phyloP scores from a whole-genome alignment of 108 stramenopile genomes.

The Chaetoceros muelleri region DNA sequence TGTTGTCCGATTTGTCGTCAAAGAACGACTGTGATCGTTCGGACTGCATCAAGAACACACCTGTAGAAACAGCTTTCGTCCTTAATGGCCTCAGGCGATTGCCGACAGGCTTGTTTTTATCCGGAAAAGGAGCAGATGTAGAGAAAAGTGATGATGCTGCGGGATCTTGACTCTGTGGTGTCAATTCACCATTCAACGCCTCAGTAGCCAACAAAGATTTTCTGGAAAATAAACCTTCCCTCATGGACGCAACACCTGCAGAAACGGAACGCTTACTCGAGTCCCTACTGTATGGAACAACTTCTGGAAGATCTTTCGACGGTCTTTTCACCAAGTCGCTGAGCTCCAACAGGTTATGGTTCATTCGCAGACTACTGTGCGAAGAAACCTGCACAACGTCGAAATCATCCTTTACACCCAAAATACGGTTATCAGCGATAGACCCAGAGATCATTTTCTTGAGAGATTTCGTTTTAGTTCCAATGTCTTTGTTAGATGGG shows the following conservation, averaged over 20 bases:
- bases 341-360: neutral
- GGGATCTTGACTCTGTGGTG: too few relatives aligned
- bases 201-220: neutral
- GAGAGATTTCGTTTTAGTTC: neutral
- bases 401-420: neutral
- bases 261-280: constrained; percentile 18
- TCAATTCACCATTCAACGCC: neutral
- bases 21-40: neutral
- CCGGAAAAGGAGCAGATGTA: too few relatives aligned
- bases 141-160: too few relatives aligned
- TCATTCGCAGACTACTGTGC: neutral
- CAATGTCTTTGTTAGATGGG: neutral
- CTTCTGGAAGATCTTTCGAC: neutral
- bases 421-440: neutral
- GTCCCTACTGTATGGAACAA: neutral
- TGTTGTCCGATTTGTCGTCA: neutral
- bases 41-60: neutral
- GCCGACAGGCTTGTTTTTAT: neutral
- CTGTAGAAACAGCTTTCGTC: neutral
- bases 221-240: neutral
- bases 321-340: neutral
- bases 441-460: neutral
- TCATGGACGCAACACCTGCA: constrained; percentile 47
- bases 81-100: neutral
- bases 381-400: neutral